Base-by-base conservation (phyloP, 1,284 basidiomycete species). In the Cryptococcus sp. region DNA sequence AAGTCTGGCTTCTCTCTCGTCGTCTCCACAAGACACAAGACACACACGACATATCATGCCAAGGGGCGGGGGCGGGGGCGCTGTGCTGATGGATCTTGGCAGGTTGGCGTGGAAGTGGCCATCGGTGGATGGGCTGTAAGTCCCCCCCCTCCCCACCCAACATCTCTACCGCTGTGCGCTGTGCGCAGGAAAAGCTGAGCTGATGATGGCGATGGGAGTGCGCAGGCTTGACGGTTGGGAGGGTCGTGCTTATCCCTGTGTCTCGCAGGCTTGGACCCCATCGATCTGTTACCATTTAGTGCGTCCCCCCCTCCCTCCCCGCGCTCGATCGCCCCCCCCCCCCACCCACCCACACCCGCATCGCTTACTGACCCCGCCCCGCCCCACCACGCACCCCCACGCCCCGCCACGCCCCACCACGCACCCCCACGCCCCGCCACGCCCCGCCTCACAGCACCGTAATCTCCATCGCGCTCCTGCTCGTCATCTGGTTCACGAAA, bases 401-500 rank as follows among this genome's bases (percentile, higher is more conserved):
- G n/a, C n/a, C n/a, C n/a, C n/a, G n/a, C n/a, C n/a, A n/a, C n/a
- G n/a, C n/a, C n/a, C n/a, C n/a, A n/a, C n/a, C n/a, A n/a, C n/a
- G n/a, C n/a, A n/a, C n/a, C n/a, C n/a, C n/a, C n/a, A n/a, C n/a
- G n/a, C n/a, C n/a, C n/a, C n/a, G n/a, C n/a, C n/a, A n/a, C n/a
- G n/a, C n/a, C n/a, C n/a, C n/a, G n/a, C 21, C 7, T 42, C 1
- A 12, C 50, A 70, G 68, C 59, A 61, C 73, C 3, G 33, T 59
- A 18, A 37, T 71, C 20, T 60, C 66, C 2, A 68, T 76, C 46
- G 72, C 64, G 5, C 78, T 87, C 23, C 82, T 86, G 65, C 67
- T 85, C 16, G 77, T 84, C 33, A 77, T 87, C 39, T 87, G 86
- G 87, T 79, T 83, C 23, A 81, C 84, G 1, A 82, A 82, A 20